These are phyloP conservation scores for Quercus robur DNA, from an alignment of 306 rosid species.

Conservation along the genomic window DNA sequence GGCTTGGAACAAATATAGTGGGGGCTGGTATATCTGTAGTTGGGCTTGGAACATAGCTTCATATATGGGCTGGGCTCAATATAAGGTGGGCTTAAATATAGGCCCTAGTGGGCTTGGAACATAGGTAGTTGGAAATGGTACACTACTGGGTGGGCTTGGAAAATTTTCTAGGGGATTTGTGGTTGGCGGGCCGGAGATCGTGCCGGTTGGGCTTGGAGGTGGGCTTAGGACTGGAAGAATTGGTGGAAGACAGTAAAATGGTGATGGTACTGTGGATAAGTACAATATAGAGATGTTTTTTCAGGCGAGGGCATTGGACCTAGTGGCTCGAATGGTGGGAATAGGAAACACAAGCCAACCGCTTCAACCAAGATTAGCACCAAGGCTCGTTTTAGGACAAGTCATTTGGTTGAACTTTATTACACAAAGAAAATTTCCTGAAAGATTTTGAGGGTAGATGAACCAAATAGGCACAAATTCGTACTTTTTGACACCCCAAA, in stretches of 20 bases:
- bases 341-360: not conserved
- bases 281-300: slow-evolving; percentile 55
- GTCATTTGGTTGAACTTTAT: no score
- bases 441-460: no score
- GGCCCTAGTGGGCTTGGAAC: slow-evolving; percentile 36
- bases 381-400: no score
- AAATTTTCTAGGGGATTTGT: not conserved
- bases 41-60: slow-evolving; percentile 35
- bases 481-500: no score
- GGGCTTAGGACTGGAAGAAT: slow-evolving; percentile 42
- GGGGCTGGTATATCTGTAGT: slow-evolving; percentile 48
- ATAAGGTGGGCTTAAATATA: slow-evolving; percentile 23
- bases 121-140: slow-evolving; percentile 25
- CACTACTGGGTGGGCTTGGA: not conserved
- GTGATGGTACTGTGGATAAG: slow-evolving; percentile 46
- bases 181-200: slow-evolving; percentile 31
- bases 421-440: no score
- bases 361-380: no score
- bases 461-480: no score
- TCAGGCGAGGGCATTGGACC: slow-evolving; percentile 50
- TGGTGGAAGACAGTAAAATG: slow-evolving; percentile 39
- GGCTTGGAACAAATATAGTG: slow-evolving; percentile 49
- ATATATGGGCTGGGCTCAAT: slow-evolving; percentile 7
- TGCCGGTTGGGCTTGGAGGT: slow-evolving; percentile 36
- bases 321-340: slow-evolving; percentile 66